Conservation (phyloP, 2,329 filamentous ascomycete species). For the Paracorniculantispora psalliotae region DNA sequence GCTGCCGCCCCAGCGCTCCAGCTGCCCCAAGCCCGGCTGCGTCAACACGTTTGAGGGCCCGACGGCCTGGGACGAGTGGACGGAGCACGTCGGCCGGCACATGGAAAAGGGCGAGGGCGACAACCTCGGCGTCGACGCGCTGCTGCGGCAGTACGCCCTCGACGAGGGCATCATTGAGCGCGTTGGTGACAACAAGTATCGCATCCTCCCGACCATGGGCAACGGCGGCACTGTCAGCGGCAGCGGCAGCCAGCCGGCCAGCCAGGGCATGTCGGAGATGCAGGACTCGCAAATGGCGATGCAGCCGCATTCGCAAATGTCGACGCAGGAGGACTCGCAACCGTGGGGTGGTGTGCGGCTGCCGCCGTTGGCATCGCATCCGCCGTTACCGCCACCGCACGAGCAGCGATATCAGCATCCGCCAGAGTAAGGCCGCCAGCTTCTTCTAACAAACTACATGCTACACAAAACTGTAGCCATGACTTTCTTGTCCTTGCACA, state of each 20-base stretch:
- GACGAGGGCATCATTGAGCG: constrained; percentile 59
- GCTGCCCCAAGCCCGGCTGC: constrained; percentile 70
- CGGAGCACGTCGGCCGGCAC: constrained; percentile 87
- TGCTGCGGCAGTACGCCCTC: constrained; percentile 58
- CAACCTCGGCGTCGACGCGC: constrained; percentile 50
- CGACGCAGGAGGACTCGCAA: constrained; percentile 1
- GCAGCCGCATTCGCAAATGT: no score
- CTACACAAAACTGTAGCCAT: no score
- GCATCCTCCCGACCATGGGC: constrained; percentile 13
- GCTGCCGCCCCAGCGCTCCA: constrained; percentile 63
- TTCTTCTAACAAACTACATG: no score
- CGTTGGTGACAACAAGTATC: constrained; percentile 29
- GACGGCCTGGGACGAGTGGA: constrained; percentile 81
- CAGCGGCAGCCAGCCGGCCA: constrained; percentile 12
- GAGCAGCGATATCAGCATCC: background rate
- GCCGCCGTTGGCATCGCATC: background rate
- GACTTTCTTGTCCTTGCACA: background rate
- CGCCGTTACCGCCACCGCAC: background rate
- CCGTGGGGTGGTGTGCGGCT: background rate
- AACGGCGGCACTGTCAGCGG: constrained; percentile 16
- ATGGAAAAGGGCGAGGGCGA: constrained; percentile 69
- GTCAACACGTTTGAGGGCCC: constrained; percentile 63
- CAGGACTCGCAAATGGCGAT: constrained; percentile 16
- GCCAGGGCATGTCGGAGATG: constrained; percentile 24
- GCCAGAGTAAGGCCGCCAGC: background rate